These are phyloP conservation scores for Cryptosporidium canis DNA, from an alignment of 169 alveolate genomes.

Conservation along the genomic window DNA sequence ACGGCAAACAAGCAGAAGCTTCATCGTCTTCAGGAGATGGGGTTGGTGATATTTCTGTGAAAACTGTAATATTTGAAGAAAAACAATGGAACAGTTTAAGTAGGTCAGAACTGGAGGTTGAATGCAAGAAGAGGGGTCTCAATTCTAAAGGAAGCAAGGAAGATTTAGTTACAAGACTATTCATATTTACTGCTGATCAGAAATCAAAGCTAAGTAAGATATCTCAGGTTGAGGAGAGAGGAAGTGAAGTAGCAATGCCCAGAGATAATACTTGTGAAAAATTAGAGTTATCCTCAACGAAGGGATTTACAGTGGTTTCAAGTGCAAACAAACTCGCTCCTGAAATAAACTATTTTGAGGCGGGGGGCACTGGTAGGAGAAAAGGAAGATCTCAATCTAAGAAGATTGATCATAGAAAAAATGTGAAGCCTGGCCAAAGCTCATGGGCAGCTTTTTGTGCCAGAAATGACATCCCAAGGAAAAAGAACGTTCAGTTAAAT, in stretches of 20 bases:
- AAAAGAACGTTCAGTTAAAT: background rate
- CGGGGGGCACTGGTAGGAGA: slow-evolving; percentile 64
- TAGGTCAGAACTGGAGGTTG: slow-evolving; percentile 52
- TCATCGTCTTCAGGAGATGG: background rate
- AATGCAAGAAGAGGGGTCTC: slow-evolving; percentile 45
- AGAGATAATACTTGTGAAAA: background rate
- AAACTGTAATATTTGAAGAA: slow-evolving; percentile 34
- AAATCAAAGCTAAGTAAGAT: slow-evolving; percentile 19
- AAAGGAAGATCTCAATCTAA: slow-evolving; percentile 19
- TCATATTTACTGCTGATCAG: slow-evolving; percentile 61
- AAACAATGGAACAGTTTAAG: slow-evolving; percentile 69
- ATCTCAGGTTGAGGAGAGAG: background rate
- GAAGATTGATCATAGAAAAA: slow-evolving; percentile 49
- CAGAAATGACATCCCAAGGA: slow-evolving; percentile 54
- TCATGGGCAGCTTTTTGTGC: slow-evolving; percentile 73
- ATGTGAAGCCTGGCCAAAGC: slow-evolving; percentile 16
- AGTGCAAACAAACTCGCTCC: slow-evolving; percentile 9
- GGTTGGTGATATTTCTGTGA: background rate
- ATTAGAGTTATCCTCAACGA: background rate
- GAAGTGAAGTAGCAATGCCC: background rate
- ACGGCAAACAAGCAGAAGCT: background rate
- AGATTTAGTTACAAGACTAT: slow-evolving; percentile 55
- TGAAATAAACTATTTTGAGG: slow-evolving; percentile 39
- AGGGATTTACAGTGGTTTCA: background rate
- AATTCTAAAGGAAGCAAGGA: slow-evolving; percentile 59